Evolutionary conservation across 768 basidiomycete species (phyloP).

Genomic region (Dioszegia crocea): DNA sequence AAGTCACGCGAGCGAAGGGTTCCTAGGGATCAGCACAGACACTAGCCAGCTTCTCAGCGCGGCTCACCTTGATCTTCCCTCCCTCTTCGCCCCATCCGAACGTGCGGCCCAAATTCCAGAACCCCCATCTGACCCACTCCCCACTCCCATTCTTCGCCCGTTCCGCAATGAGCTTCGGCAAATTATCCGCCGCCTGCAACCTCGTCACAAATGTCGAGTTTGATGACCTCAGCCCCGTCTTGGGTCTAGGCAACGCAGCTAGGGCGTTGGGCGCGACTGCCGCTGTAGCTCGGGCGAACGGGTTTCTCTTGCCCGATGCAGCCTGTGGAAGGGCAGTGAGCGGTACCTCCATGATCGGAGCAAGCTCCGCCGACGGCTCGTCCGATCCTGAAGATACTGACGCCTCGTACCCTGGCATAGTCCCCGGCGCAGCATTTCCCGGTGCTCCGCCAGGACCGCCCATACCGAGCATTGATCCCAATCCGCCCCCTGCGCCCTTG

Average conservation of each 20-base stretch:
- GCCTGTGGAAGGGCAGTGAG: conserved; percentile 20
- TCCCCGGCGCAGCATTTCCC: conserved; percentile 3
- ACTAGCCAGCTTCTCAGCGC: neutral
- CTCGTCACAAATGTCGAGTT: conserved; percentile 89
- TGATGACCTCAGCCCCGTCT: conserved; percentile 83
- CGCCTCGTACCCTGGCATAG: conserved; percentile 29
- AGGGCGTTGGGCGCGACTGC: conserved; percentile 6
- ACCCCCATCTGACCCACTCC: conserved; percentile 69
- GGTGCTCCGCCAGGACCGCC: conserved; percentile 9
- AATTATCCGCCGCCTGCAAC: conserved; percentile 72
- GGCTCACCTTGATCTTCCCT: conserved; percentile 69
- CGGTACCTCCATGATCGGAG: conserved; percentile 18
- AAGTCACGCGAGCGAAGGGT: conserved; percentile 75
- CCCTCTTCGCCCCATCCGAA: conserved; percentile 83
- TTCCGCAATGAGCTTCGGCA: conserved; percentile 64
- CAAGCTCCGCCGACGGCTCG: conserved; percentile 2
- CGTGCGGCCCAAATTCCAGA: conserved; percentile 80
- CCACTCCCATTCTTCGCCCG: conserved; percentile 59
- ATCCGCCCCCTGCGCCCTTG: conserved; percentile 22
- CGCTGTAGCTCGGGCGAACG: conserved; percentile 18
- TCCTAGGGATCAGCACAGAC: conserved; percentile 59
- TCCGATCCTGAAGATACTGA: conserved; percentile 29
- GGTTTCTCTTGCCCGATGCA: conserved; percentile 19
- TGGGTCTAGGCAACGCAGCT: conserved; percentile 60
- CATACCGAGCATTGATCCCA: conserved; percentile 36